Evolutionary conservation across 139 green algal genomes (phyloP).

Genomic region (Chlorella sp.): DNA sequence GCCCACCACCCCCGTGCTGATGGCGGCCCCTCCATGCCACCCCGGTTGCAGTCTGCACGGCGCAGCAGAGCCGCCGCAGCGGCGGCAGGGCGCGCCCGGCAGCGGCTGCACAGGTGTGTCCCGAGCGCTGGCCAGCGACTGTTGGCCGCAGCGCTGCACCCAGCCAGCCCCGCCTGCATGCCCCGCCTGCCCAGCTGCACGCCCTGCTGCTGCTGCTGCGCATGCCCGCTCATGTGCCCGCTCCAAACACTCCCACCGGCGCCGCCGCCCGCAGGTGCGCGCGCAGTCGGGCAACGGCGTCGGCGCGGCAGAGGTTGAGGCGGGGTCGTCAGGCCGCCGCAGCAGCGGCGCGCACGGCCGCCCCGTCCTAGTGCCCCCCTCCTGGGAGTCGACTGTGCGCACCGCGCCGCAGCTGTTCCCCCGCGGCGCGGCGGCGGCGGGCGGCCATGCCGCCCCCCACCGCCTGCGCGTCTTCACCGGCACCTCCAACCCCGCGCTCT

Average conservation of each 20-base stretch:
- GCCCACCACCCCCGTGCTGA: too few relatives aligned
- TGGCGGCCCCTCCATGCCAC: too few relatives aligned
- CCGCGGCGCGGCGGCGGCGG: neutral
- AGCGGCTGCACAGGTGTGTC: slow-evolving; percentile 4
- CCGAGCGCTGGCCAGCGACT: neutral
- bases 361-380: slow-evolving; percentile 20
- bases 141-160: neutral
- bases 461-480: slow-evolving; percentile 86
- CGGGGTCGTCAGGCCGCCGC: neutral
- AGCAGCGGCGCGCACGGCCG: slow-evolving; percentile 4
- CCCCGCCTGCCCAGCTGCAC: neutral
- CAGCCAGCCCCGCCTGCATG: neutral
- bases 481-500: slow-evolving; percentile 81
- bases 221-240: too few relatives aligned
- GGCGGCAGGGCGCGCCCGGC: slow-evolving; percentile 4
- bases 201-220: neutral
- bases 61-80: neutral
- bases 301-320: neutral
- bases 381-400: slow-evolving; percentile 20
- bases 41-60: neutral
- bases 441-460: slow-evolving; percentile 31
- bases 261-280: neutral
- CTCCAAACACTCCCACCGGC: neutral
- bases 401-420: slow-evolving; percentile 40
- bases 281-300: slow-evolving; percentile 20